A percentile compares a stretch with the other conserved stretches of the same genome.
These are phyloP conservation scores for Carex arenaria DNA, from an alignment of 202 grass and related monocot genomes.

Conservation along the genomic window DNA sequence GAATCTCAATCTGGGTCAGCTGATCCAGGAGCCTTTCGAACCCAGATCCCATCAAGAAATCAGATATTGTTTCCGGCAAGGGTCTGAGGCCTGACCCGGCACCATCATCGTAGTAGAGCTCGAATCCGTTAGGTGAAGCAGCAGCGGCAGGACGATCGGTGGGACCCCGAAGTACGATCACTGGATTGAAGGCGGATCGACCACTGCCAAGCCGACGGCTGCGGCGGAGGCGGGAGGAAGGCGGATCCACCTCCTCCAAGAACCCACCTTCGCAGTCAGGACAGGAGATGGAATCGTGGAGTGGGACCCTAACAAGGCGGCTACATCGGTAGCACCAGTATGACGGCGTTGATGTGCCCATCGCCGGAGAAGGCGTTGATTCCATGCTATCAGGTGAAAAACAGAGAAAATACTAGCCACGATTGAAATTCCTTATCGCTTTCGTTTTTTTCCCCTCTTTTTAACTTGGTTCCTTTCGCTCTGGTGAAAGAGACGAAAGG, in stretches of 20 bases:
- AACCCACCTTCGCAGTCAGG: slow-evolving; percentile 90
- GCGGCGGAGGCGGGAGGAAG: slow-evolving; percentile 31
- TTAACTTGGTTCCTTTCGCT: slow-evolving; percentile 23
- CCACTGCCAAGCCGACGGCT: slow-evolving; percentile 42
- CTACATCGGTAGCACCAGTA: slow-evolving; percentile 92
- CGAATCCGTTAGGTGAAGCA: slow-evolving; percentile 55
- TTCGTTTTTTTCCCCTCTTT: slow-evolving; percentile 33
- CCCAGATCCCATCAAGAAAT: slow-evolving; percentile 87
- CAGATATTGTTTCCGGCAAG: slow-evolving; percentile 71
- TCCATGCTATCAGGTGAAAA: slow-evolving; percentile 12
- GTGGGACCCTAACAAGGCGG: slow-evolving; percentile 61
- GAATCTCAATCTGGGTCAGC: slow-evolving; percentile 57
- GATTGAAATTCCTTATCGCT: slow-evolving; percentile 8
- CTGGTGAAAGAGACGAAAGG: slow-evolving; percentile 40
- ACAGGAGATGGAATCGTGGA: slow-evolving; percentile 52
- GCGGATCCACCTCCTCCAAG: slow-evolving; percentile 63
- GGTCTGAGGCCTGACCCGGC: slow-evolving; percentile 71
- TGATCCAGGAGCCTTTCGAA: slow-evolving; percentile 89
- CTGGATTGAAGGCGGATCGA: slow-evolving; percentile 78
- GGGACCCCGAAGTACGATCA: slow-evolving; percentile 72
- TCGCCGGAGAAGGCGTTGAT: slow-evolving; percentile 26
- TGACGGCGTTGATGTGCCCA: slow-evolving; percentile 23
- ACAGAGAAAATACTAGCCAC: background rate
- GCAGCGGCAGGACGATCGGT: background rate
- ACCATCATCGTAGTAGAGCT: slow-evolving; percentile 88